phyloP scores from a whole-genome alignment of 176 grass and related monocot species.

The Leersia perrieri region DNA sequence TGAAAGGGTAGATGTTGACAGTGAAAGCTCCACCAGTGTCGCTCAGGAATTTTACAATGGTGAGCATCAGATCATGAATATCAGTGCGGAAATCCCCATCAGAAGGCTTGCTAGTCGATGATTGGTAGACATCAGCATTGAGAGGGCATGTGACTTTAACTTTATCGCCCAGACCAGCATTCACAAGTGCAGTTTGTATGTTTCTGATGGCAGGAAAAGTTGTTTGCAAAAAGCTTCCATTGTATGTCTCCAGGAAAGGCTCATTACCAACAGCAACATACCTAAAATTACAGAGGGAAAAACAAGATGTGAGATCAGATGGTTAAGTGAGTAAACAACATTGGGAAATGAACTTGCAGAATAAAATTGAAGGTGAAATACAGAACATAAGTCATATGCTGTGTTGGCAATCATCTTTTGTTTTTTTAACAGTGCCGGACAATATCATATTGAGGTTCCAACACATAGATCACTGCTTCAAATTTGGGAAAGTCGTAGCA shows the following conservation, averaged over 20 bases:
- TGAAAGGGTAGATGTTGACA: conserved; percentile 99
- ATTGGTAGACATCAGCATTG: conserved; percentile 86
- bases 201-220: conserved; percentile 88
- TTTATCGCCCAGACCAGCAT: conserved; percentile 64
- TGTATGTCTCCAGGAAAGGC: conserved; percentile 97
- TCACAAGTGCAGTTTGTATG: conserved; percentile 82
- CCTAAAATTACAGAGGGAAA: conserved; percentile 42
- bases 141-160: conserved; percentile 82
- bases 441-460: neutral
- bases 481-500: neutral
- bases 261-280: conserved; percentile 97
- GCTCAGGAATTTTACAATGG: conserved; percentile 86
- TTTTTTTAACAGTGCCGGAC: neutral
- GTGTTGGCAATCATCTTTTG: neutral
- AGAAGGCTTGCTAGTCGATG: conserved; percentile 58
- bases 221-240: conserved; percentile 91
- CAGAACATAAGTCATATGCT: conserved; percentile 5
- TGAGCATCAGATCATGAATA: conserved; percentile 82
- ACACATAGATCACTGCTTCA: neutral
- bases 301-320: neutral
- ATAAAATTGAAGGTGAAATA: neutral
- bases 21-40: conserved; percentile 80
- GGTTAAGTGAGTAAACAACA: neutral
- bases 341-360: neutral
- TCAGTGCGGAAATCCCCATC: conserved; percentile 90